Percentiles rank a stretch among this genome's conserved stretches.
Conservation (phyloP, 805 yeast genomes). For the Wickerhamiella shivajii region DNA sequence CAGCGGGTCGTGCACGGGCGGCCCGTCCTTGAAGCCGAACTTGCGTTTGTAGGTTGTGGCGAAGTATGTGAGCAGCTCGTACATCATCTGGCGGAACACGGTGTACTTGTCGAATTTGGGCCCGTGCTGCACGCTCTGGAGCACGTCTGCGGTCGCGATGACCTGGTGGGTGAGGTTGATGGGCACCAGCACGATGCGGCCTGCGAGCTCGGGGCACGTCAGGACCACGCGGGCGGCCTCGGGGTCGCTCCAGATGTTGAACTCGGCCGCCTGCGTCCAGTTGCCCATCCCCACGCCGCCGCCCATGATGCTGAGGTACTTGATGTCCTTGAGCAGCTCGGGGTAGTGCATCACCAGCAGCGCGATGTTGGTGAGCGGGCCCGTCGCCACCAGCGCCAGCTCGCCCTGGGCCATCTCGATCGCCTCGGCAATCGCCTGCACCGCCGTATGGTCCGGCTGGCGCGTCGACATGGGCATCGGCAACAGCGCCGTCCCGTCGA, state of each 20-base stretch:
- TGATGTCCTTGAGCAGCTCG: conserved; percentile 34
- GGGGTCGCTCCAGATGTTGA: conserved; percentile 64
- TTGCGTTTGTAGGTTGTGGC: conserved; percentile 31
- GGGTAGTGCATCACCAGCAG: conserved; percentile 42
- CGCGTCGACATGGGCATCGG: conserved; percentile 31
- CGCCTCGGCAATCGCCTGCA: conserved; percentile 31
- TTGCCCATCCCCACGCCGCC: conserved; percentile 41
- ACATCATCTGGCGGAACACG: conserved; percentile 37
- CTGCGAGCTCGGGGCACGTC: conserved; percentile 31
- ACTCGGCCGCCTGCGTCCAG: conserved; percentile 45
- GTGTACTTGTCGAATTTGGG: conserved; percentile 25
- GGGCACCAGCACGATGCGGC: conserved; percentile 44
- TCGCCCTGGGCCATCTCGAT: conserved; percentile 32
- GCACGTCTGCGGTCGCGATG: conserved; percentile 33
- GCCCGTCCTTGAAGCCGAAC: conserved; percentile 39
- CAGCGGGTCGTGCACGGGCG: conserved; percentile 71
- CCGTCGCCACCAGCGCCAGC: conserved; percentile 55
- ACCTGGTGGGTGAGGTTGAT: conserved; percentile 59
- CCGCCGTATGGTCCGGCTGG: conserved; percentile 26
- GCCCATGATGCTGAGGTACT: conserved; percentile 59
- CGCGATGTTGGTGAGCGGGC: conserved; percentile 63
- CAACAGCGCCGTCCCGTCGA: conserved; percentile 58
- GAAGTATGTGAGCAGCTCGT: conserved; percentile 39
- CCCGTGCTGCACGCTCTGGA: conserved; percentile 28
- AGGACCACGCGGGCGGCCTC: conserved; percentile 52